Evolutionary conservation across 331 rosid genomes (phyloP).

Genomic region (Pyracantha coccinea): DNA sequence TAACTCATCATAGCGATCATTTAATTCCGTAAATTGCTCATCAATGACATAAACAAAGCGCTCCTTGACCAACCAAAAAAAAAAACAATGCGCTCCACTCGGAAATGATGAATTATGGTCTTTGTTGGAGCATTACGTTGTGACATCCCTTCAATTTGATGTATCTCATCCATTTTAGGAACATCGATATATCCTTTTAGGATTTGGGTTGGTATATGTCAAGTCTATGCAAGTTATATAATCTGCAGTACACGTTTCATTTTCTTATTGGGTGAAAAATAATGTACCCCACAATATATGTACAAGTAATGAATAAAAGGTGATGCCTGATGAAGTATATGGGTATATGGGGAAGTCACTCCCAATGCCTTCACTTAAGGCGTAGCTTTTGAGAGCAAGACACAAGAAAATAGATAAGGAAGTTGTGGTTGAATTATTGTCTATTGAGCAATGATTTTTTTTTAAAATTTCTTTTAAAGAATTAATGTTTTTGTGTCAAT

Average conservation of each 20-base stretch:
- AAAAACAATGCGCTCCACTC: neutral
- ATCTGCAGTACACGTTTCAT: neutral
- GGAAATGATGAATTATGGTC: neutral
- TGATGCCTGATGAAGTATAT: no score
- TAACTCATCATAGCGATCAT: no score
- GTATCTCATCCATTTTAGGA: neutral
- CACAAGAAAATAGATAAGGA: no score
- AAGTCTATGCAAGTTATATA: neutral
- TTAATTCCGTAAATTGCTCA: neutral
- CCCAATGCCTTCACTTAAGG: neutral
- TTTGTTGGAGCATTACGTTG: neutral
- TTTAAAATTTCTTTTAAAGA: no score
- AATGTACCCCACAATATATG: neutral
- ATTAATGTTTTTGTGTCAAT: neutral
- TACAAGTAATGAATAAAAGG: no score
- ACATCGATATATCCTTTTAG: neutral
- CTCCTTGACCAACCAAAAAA: no score
- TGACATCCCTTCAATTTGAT: neutral
- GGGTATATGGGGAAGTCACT: neutral
- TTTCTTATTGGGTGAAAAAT: no score
- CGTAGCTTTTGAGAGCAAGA: no score
- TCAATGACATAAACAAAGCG: neutral
- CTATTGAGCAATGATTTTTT: neutral
- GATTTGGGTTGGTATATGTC: no score
- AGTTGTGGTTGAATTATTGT: neutral